A percentile compares a stretch with the other conserved stretches of the same genome.
Evolutionary conservation across 371 early-diverging fungal genomes (phyloP).

Genomic region (Rhizomucor miehei): DNA sequence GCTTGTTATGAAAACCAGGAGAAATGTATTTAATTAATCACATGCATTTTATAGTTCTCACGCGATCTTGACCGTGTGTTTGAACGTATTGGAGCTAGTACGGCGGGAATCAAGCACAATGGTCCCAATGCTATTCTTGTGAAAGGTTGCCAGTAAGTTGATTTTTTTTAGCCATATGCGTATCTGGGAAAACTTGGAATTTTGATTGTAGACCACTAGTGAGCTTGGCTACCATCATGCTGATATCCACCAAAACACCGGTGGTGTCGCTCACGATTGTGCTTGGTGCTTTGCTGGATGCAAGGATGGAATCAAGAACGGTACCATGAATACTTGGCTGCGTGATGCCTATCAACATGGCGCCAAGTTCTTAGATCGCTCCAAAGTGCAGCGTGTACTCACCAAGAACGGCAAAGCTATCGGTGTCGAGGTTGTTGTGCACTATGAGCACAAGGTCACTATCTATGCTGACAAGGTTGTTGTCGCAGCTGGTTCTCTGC

Average conservation of each 20-base stretch:
- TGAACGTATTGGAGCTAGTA: constrained; percentile 55
- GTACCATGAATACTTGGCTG: constrained; percentile 66
- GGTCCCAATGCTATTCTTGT: constrained; percentile 53
- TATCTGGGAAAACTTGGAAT: background rate
- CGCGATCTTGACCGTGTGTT: constrained; percentile 52
- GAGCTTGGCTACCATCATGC: constrained; percentile 59
- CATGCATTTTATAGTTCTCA: constrained; percentile 20
- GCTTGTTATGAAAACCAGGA: background rate
- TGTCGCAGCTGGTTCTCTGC: constrained; percentile 64
- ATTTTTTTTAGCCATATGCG: no score
- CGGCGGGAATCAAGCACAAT: constrained; percentile 59
- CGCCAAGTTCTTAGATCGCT: constrained; percentile 59
- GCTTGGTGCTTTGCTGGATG: constrained; percentile 71
- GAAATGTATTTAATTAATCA: background rate
- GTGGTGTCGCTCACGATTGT: constrained; percentile 58
- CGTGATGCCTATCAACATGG: constrained; percentile 62
- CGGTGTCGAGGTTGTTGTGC: constrained; percentile 46
- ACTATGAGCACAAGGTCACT: constrained; percentile 20
- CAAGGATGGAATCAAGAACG: constrained; percentile 69
- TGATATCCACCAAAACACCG: constrained; percentile 70
- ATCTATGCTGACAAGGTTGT: constrained; percentile 61
- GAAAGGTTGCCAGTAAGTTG: constrained; percentile 56
- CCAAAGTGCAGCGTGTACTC: constrained; percentile 55
- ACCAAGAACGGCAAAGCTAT: constrained; percentile 45
- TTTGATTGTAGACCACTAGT: constrained; percentile 16